Evolutionary conservation across 176 grass and related monocot genomes (phyloP), one percentile per base, ranked within the genome.

Genomic region (Chrysopogon serrulatus): DNA sequence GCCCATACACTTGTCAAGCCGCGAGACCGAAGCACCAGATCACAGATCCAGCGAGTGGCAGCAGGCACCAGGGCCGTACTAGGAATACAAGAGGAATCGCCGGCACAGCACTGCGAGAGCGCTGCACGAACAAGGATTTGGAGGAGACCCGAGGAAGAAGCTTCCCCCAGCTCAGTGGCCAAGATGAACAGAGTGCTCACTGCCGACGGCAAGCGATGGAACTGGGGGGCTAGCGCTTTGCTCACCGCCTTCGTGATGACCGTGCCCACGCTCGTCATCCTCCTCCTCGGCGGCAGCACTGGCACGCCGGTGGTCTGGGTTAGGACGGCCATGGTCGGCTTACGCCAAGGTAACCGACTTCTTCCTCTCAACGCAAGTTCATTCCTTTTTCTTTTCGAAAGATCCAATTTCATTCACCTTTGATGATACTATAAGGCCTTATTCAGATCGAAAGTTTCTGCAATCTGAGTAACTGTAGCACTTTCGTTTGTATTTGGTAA

Each of bases 161-260:
- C 62, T 5, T 54, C 18, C 13, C 57, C 4, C 48, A 32, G 44
- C 13, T 49, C 67, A 5, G 41, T 11, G 73, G 7, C 27, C 6
- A 12, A 43, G 10, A 73, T 28, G 24, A 18, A 18, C 88, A 73
- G 26, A 77, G 85, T 61, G 90, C 68, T 15, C 83, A 14, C 21
- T 40, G 85, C 12, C 13, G 5, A 3, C 9, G 24, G 49, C 65
- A 78, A 40, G 86, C 48, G 79, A 45, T 87, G 86, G 79, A 57
- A 27, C 18, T 17, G 27, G 56, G 54, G 31, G 0, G 3, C 39
- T 26, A 27, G 63, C 41, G 65, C 43, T 3, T 10, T 73, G 40
- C 39, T 89, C 24, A 48, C 68, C 18, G 71, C 75, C 48, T 16
- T 87, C 1, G 17, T 83, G 16, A 56, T 87, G 79, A 68, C 64